Evolutionary conservation across 139 green algal genomes (phyloP).

Genomic region (Volvox reticuliferus): DNA sequence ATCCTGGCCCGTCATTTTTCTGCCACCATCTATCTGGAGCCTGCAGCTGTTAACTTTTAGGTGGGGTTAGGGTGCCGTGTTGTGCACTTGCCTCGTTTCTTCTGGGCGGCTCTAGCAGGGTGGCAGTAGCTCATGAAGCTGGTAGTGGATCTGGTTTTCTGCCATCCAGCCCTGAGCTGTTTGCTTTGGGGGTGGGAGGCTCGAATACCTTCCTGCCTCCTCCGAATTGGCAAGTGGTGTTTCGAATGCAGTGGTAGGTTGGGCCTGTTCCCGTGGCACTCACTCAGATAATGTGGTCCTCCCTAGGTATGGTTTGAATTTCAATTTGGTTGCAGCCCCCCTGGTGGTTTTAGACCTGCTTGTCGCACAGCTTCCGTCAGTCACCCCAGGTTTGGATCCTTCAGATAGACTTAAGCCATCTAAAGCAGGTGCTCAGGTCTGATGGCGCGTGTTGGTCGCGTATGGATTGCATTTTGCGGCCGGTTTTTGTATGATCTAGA

Average conservation of each 20-base stretch:
- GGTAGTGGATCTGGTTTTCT: constrained; percentile 14
- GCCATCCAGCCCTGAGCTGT: not conserved
- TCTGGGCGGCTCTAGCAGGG: constrained; percentile 5
- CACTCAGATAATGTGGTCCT: not conserved
- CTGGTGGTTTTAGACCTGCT: not conserved
- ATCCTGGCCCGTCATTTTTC: no score
- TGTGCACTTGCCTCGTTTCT: no score
- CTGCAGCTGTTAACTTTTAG: no score
- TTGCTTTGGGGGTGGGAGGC: not conserved
- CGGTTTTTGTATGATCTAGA: not conserved
- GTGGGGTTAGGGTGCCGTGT: no score
- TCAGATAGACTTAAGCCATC: not conserved
- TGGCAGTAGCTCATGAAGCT: not conserved
- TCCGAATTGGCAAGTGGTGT: not conserved
- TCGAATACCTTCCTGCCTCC: not conserved
- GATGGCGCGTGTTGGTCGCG: not conserved
- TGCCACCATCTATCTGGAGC: no score
- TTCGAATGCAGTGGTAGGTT: constrained; percentile 13
- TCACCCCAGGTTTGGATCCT: no score
- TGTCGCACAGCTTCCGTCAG: not conserved
- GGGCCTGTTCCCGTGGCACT: not conserved
- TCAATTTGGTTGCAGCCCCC: not conserved
- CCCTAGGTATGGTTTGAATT: not conserved
- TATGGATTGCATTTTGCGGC: not conserved
- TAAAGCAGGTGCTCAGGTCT: not conserved